These are phyloP conservation scores for Penicillium sp. DNA, from an alignment of 2,329 filamentous ascomycete species.

Conservation along the genomic window DNA sequence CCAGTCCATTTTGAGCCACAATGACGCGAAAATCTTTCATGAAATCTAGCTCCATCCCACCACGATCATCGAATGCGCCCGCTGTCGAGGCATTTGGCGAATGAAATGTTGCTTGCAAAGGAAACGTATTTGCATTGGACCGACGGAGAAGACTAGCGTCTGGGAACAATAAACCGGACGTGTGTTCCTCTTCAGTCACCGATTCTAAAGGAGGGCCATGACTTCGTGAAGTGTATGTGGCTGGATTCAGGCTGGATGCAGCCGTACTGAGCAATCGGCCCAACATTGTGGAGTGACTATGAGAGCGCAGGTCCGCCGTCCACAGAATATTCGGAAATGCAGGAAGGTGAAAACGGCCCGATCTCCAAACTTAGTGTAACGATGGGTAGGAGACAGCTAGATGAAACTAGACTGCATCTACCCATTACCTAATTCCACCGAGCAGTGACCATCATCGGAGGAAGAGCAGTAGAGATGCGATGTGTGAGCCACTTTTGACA, in stretches of 20 bases:
- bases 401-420: slow-evolving; percentile 27
- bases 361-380: slow-evolving; percentile 15
- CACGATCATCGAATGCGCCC: slow-evolving; percentile 43
- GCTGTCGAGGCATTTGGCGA: slow-evolving; percentile 40
- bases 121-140: slow-evolving; percentile 37
- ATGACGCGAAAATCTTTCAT: slow-evolving; percentile 43
- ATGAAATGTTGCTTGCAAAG: slow-evolving; percentile 37
- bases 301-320: slow-evolving; percentile 9
- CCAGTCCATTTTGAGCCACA: slow-evolving; percentile 45
- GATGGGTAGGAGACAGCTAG: slow-evolving; percentile 27
- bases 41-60: slow-evolving; percentile 42
- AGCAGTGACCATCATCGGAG: slow-evolving; percentile 24
- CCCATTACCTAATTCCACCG: slow-evolving; percentile 29
- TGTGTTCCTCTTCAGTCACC: slow-evolving; percentile 46
- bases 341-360: slow-evolving; percentile 13
- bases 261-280: slow-evolving; percentile 41
- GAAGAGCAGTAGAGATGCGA: slow-evolving; percentile 9
- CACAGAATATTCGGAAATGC: slow-evolving; percentile 8
- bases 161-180: slow-evolving; percentile 44
- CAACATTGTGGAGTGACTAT: slow-evolving; percentile 31
- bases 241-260: slow-evolving; percentile 39
- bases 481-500: slow-evolving; percentile 1
- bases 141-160: slow-evolving; percentile 39
- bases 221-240: slow-evolving; percentile 35
- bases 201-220: slow-evolving; percentile 39